Conservation (phyloP, 495 filamentous ascomycete species). For the Alectoria sarmentosa region DNA sequence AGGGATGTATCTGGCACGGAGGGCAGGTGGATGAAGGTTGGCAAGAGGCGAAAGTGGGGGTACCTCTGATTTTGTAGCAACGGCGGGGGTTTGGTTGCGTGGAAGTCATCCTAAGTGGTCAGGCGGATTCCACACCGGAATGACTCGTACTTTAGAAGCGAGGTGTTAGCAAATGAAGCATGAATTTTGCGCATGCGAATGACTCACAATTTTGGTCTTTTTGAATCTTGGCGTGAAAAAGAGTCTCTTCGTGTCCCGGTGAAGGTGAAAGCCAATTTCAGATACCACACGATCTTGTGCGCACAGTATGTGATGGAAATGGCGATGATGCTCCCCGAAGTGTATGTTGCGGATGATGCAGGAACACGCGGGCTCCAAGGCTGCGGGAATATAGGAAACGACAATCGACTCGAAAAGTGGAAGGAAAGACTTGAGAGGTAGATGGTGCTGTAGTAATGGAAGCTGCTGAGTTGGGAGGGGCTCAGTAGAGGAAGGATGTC, state of each 20-base stretch:
- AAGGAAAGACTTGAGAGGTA: background rate
- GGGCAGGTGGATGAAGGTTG: constrained; percentile 20
- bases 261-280: background rate
- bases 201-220: constrained; percentile 21
- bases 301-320: background rate
- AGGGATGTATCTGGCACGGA: constrained; percentile 5
- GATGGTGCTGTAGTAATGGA: constrained; percentile 6
- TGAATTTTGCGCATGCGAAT: constrained; percentile 12
- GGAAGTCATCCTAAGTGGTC: constrained; percentile 28
- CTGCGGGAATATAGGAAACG: background rate
- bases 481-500: constrained; percentile 14
- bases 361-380: constrained; percentile 5
- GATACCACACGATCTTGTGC: background rate
- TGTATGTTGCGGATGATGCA: constrained; percentile 3
- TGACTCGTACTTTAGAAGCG: constrained; percentile 21
- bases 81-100: constrained; percentile 25
- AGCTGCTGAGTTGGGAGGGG: constrained; percentile 7
- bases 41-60: constrained; percentile 17
- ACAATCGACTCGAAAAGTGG: background rate
- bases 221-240: constrained; percentile 7
- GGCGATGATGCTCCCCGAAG: background rate
- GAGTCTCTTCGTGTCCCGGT: background rate
- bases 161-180: constrained; percentile 12
- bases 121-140: constrained; percentile 19
- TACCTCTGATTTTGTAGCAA: constrained; percentile 25